Base-by-base conservation (phyloP, 768 basidiomycete species). In the Rossbeevera mucosa region DNA sequence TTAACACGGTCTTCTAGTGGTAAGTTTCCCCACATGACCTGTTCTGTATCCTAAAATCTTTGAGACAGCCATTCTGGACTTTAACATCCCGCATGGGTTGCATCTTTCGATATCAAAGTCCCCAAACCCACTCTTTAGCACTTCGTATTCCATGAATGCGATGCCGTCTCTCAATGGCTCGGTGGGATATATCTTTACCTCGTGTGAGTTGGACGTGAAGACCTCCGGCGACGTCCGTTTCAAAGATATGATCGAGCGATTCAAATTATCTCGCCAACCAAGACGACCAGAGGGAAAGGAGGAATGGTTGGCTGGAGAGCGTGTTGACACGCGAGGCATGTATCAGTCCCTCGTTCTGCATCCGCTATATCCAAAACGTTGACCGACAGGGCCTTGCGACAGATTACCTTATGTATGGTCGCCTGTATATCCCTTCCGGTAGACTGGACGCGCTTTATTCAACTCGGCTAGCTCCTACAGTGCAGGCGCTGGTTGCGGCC, bases 351-450 rank as follows among this genome's bases (percentile, higher is more conserved):
- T 38, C 14, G 21, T 25, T 47, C 38, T 26, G 30, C 21, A 22
- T 41, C 18, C 28, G 29, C 46, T 54, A 52, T 49, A 33, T 57
- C 36, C 55, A 52, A 51, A 54, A 51, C 52, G 54, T 49, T 67
- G 60, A 67, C 57, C 51, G 40, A 52, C 55, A 55, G 57, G 53
- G 49, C 26, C 30, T 20, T 33, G 52, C 42, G 36, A 51, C 58
- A 94, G 95, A 97, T 70, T 98, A 94, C 68, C 80, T 98, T 33
- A 75, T 97, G 21, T 97, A 95, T 66, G 95, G 95, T 14, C 83
- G 93, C 4, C 76, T 94, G 36, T 92, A 95, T 68, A 79, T 96
- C 5, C 94, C 95, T 1, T 86, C 89, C 0, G 85, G 92, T 9
- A 76, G 93, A 41, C 75, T 97, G 36, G 93, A 96, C 60, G 95